These are phyloP conservation scores for Kodamaea hsintzibuensis DNA, from an alignment of 805 yeast genomes.

Conservation along the genomic window DNA sequence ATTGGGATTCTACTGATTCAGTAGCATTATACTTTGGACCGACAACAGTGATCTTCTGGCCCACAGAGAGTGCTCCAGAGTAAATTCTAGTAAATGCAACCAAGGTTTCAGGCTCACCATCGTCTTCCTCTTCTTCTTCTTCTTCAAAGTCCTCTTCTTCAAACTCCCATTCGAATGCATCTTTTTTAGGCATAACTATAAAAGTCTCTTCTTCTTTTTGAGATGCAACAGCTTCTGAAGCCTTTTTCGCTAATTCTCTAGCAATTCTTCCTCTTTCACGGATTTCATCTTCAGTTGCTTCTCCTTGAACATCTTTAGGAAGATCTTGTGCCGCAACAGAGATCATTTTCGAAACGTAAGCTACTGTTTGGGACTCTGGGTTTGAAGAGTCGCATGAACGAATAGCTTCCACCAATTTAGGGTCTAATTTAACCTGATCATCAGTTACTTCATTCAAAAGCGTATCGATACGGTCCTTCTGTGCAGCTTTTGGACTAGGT, in stretches of 20 bases:
- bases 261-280: conserved; percentile 64
- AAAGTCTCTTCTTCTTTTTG: conserved; percentile 25
- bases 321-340: conserved; percentile 82
- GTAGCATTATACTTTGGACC: conserved; percentile 87
- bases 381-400: conserved; percentile 65
- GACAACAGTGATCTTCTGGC: conserved; percentile 71
- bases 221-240: conserved; percentile 50
- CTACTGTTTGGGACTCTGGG: conserved; percentile 49
- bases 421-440: conserved; percentile 44
- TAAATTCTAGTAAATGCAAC: conserved; percentile 89
- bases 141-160: conserved; percentile 49
- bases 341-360: conserved; percentile 86
- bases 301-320: conserved; percentile 52
- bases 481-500: conserved; percentile 83
- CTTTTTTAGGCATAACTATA: conserved; percentile 29
- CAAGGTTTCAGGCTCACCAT: conserved; percentile 58
- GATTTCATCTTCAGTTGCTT: conserved; percentile 54
- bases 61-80: conserved; percentile 77
- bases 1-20: conserved; percentile 36
- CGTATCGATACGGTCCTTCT: conserved; percentile 65
- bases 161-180: conserved; percentile 45
- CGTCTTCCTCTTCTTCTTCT: conserved; percentile 47
- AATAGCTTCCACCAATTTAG: conserved; percentile 55
- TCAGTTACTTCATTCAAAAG: conserved; percentile 47
- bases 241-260: conserved; percentile 65